These are phyloP conservation scores for Solanum megistacrolobum DNA, from an alignment of 257 asterid species.

Conservation along the genomic window DNA sequence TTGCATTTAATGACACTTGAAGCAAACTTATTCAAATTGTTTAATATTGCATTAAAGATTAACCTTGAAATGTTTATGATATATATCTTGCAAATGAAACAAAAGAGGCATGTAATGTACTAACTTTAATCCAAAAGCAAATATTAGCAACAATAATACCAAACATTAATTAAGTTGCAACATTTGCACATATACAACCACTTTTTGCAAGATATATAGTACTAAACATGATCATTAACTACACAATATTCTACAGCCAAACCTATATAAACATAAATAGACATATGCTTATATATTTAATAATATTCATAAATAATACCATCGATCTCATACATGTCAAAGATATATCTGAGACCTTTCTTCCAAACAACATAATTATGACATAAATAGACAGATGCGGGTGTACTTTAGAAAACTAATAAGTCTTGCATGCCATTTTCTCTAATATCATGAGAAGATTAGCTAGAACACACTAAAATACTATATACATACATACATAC, in stretches of 20 bases:
- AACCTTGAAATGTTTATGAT: not conserved
- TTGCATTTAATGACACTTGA: not conserved
- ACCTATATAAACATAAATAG: not conserved
- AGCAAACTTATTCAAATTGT: not conserved
- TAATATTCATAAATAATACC: not conserved
- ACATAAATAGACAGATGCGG: not conserved
- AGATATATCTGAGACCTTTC: not conserved
- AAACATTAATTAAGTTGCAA: not conserved
- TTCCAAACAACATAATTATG: not conserved
- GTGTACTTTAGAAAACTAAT: not conserved
- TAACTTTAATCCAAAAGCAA: not conserved
- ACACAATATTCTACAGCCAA: not conserved
- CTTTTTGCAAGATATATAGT: not conserved
- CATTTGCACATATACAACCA: not conserved
- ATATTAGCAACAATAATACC: not conserved
- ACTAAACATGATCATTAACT: not conserved
- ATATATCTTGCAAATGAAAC: not conserved
- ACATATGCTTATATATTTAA: not conserved
- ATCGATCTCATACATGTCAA: not conserved
- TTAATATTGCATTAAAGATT: not conserved
- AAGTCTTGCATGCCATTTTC: not conserved
- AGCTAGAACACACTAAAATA: not conserved
- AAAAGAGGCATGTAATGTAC: not conserved
- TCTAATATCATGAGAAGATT: not conserved
- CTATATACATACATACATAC: not conserved